Evolutionary conservation across 306 rosid genomes (phyloP).

Genomic region (Ammopiptanthus mongolicus): DNA sequence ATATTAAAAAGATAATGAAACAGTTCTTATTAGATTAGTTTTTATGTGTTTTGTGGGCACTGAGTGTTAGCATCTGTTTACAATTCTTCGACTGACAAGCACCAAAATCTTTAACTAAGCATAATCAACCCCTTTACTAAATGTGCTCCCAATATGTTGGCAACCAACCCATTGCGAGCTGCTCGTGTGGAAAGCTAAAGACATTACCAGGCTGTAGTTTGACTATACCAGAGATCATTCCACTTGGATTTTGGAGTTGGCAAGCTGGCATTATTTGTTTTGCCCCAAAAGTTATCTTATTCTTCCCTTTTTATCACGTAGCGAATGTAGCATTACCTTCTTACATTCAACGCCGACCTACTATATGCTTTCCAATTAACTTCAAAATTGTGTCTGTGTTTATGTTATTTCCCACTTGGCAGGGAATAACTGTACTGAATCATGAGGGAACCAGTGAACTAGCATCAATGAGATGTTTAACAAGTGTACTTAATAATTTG

Average conservation of each 20-base stretch:
- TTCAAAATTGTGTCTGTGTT: background rate
- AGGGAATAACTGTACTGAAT: background rate
- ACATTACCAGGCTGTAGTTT: background rate
- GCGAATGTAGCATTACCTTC: background rate
- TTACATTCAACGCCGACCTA: background rate
- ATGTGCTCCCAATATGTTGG: background rate
- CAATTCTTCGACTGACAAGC: background rate
- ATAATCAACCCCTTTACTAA: background rate
- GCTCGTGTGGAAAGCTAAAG: background rate
- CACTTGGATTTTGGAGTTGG: background rate
- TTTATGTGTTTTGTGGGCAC: background rate
- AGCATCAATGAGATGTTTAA: background rate
- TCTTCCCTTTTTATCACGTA: background rate
- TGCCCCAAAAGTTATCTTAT: background rate
- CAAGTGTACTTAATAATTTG: background rate
- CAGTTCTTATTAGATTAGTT: too few relatives aligned
- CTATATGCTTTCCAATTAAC: background rate
- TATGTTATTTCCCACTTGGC: background rate
- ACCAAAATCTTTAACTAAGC: background rate
- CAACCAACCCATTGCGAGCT: constrained; percentile 11
- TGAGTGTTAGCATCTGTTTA: background rate
- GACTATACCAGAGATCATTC: background rate
- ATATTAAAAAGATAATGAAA: too few relatives aligned
- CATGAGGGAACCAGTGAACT: background rate
- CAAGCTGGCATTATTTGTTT: background rate